Evolutionary conservation across 1,284 basidiomycete species (phyloP), one percentile per base, ranked within the genome.

Genomic region (Malassezia yamatoensis): DNA sequence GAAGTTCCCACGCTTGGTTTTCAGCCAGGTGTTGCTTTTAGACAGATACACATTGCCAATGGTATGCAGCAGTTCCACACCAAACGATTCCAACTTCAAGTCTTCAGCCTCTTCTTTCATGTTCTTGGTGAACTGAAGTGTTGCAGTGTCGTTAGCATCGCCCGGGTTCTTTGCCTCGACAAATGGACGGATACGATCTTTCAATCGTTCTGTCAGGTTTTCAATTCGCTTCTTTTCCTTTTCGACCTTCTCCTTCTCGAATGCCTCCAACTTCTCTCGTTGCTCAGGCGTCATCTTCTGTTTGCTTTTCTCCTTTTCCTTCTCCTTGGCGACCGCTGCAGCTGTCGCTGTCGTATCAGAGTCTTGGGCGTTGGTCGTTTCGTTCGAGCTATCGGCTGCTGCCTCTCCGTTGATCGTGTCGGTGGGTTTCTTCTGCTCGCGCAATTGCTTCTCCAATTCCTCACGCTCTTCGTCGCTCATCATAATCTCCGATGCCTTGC

Each of bases 21-120:
- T 96, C 78, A 96, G 79, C 78, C 85, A 94, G 44, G 88, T 88
- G 36, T 87, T 84, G 2, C 88, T 87, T 77, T 96, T 96, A 79
- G 86, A 87, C 68, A 90, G 85, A 75, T 96, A 98, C 35, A 96
- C 84, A 54, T 81, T 84, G 41, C 74, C 74, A 57, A 75, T 75
- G 36, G 71, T 66, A 54, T 71, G 68, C 41, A 75, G 63, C 9
- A 91, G 85, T 82, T 96, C 93, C 40, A 98, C 85, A 54, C 94
- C 94, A 76, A 99, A 99, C 64, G 89, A 93, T 79, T 99, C 94
- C 56, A 96, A 78, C 79, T 96, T 98, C 69, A 99, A 76, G 78
- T 99, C 94, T 63, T 96, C 90, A 1, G 89, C 90, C 76, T 99
- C 94, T 42, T 82, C 79, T 70, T 78, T 81, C 76, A 96, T 88